These are phyloP conservation scores for Tetrapisispora taiwanensis DNA, from an alignment of 805 yeast genomes.

Conservation along the genomic window DNA sequence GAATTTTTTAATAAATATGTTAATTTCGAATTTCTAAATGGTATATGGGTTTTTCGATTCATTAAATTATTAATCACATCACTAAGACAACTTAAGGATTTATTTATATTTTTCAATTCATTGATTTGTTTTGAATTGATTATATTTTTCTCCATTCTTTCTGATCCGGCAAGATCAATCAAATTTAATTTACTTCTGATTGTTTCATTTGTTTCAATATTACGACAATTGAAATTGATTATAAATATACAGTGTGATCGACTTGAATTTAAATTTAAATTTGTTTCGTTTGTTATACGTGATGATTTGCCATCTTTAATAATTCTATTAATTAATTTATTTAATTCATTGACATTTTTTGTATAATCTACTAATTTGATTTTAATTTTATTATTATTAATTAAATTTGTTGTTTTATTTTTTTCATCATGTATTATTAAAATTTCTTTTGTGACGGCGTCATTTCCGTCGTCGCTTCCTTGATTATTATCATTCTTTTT, in stretches of 20 bases:
- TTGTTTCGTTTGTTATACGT: slow-evolving; percentile 74
- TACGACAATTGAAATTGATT: slow-evolving; percentile 46
- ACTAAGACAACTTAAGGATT: slow-evolving; percentile 76
- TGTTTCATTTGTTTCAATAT: slow-evolving; percentile 37
- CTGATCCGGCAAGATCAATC: slow-evolving; percentile 92
- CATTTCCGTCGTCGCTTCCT: neutral
- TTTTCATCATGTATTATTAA: slow-evolving; percentile 64
- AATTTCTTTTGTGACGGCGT: slow-evolving; percentile 29
- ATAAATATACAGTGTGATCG: slow-evolving; percentile 83
- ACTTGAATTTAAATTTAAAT: slow-evolving; percentile 73
- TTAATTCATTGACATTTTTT: slow-evolving; percentile 23
- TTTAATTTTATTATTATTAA: slow-evolving; percentile 43
- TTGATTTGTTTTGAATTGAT: slow-evolving; percentile 74
- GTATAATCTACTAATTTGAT: slow-evolving; percentile 42
- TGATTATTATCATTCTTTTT: neutral
- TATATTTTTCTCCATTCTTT: slow-evolving; percentile 59
- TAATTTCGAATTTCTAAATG: slow-evolving; percentile 88
- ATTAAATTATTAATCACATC: slow-evolving; percentile 70
- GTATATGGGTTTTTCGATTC: slow-evolving; percentile 46
- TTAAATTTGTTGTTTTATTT: slow-evolving; percentile 43
- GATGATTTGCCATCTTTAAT: slow-evolving; percentile 47
- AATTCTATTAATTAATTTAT: slow-evolving; percentile 47
- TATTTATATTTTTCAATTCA: slow-evolving; percentile 85
- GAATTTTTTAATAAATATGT: slow-evolving; percentile 81
- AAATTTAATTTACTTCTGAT: slow-evolving; percentile 59